Base-by-base conservation (phyloP, 768 basidiomycete genomes). In the Suillus plorans region DNA sequence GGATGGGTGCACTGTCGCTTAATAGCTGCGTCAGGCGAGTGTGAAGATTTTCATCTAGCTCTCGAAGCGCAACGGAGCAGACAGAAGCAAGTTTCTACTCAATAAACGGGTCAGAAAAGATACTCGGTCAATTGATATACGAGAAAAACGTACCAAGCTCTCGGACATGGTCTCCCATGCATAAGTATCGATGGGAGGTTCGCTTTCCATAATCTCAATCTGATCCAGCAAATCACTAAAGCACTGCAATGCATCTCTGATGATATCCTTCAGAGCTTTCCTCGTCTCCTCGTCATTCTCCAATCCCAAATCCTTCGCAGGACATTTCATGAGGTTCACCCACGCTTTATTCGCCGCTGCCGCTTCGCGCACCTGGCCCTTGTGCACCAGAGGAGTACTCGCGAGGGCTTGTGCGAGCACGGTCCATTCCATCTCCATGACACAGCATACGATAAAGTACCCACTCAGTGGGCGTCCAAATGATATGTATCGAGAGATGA, bases 81-180 rank as follows among this genome's bases (percentile, higher is more conserved):
- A 95, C 80, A 4, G 92, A 88, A 4, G 91, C 89, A 22, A 95
- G 79, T 92, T 95, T 95, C 94, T 95, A 69, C 0, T n/a, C 55
- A 16, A 34, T 3, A 8, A 47, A 59, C 6, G 42, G 18, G 5
- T 62, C 10, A 53, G 60, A 64, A 20, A 36, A 22, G 36, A 22
- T 28, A 59, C 56, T 7, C 44, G 62, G 47, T 53, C n/a, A 41
- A 18, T 45, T n/a, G 14, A 14, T 39, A 55, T 25, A 5, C 22
- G 28, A 28, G 13, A 61, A 63, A 31, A 59, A 25, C 47, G 76
- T 86, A 93, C 94, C 82, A 95, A 75, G 68, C 90, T 91, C 73
- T 95, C 94, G 12, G 94, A 92, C 88, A 95, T 89, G 0, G 94
- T 95, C 72, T 95, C 94, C 89, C 90, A 95, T 60, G 91, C 88